Conservation (phyloP, 2,329 filamentous ascomycete species). For the Lecanosticta acicola region DNA sequence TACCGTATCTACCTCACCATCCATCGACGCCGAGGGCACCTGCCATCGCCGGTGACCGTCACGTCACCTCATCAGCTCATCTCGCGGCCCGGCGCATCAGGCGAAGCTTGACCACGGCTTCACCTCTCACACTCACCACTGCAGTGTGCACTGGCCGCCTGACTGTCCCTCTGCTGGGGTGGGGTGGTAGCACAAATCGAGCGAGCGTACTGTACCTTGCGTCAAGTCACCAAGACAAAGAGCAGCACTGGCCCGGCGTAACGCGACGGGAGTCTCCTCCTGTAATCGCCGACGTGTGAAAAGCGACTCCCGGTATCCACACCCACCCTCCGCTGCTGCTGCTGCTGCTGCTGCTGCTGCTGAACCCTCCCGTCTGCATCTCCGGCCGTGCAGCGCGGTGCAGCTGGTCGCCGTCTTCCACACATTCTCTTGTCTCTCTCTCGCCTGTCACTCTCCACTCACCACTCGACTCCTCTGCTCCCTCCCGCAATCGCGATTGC, state of each 20-base stretch:
- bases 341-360: no score
- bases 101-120: neutral
- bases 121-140: neutral
- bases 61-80: no score
- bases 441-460: no score
- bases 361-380: neutral
- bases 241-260: constrained; percentile 1
- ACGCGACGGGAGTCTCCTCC: neutral
- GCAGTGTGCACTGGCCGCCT: neutral
- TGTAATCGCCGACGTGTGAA: constrained; percentile 1
- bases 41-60: no score
- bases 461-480: no score
- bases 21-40: no score
- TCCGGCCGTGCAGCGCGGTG: neutral
- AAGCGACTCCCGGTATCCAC: neutral
- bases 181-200: neutral
- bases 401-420: neutral
- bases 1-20: no score
- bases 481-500: no score
- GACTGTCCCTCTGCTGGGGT: neutral
- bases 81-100: neutral
- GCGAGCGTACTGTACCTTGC: neutral
- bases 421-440: no score
- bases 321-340: no score
- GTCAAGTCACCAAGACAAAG: neutral